Evolutionary conservation across 805 yeast species (phyloP).

Genomic region (Suhomyces sp.): DNA sequence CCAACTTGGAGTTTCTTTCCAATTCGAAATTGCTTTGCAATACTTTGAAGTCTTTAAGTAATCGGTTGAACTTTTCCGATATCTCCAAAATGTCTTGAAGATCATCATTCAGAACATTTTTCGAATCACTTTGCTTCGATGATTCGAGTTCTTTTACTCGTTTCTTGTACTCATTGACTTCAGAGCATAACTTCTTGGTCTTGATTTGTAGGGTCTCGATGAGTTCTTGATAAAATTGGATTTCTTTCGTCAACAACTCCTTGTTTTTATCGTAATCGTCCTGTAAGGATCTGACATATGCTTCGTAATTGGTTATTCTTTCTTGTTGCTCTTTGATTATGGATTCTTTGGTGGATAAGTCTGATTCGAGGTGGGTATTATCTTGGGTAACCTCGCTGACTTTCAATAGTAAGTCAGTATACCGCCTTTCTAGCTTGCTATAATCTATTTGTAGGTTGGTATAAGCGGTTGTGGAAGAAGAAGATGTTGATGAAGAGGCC

Average conservation of each 20-base stretch:
- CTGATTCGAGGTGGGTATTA: slow-evolving; percentile 30
- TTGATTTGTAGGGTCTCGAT: slow-evolving; percentile 31
- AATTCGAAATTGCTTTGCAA: slow-evolving; percentile 51
- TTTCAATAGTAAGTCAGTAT: slow-evolving; percentile 31
- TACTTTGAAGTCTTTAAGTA: slow-evolving; percentile 36
- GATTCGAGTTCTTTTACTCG: slow-evolving; percentile 5
- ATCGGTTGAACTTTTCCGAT: slow-evolving; percentile 26
- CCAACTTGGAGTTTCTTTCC: slow-evolving; percentile 50
- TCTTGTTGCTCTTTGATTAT: slow-evolving; percentile 27
- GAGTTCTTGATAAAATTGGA: slow-evolving; percentile 30
- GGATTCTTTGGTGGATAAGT: slow-evolving; percentile 22
- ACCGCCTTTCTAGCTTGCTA: slow-evolving; percentile 19
- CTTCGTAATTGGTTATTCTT: slow-evolving; percentile 26
- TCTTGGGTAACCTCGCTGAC: slow-evolving; percentile 25
- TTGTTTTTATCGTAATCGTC: slow-evolving; percentile 26
- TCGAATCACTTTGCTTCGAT: neutral
- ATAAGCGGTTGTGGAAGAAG: slow-evolving; percentile 1
- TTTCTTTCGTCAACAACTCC: slow-evolving; percentile 29
- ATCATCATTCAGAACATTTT: slow-evolving; percentile 3
- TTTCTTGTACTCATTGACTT: slow-evolving; percentile 11
- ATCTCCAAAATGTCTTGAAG: slow-evolving; percentile 13
- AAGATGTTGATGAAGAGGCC: neutral
- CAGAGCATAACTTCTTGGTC: slow-evolving; percentile 18
- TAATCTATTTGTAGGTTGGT: slow-evolving; percentile 11
- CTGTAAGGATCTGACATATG: slow-evolving; percentile 24